phyloP scores from a whole-genome alignment of 208 protist species.

The Trichomonas gallinae region DNA sequence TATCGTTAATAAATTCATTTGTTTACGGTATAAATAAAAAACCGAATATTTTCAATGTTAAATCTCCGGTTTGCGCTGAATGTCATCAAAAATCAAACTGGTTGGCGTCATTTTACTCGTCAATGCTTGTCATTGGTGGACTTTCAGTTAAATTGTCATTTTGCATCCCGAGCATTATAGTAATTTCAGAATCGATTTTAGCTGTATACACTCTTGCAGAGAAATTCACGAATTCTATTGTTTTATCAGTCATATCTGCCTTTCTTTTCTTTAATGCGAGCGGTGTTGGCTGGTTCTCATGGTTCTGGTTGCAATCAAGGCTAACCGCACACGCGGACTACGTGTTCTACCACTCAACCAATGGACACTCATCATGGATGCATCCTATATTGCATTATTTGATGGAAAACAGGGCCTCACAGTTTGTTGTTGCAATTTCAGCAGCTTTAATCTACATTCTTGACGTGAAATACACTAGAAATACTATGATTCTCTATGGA shows the following conservation, averaged over 20 bases:
- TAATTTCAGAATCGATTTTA: background rate
- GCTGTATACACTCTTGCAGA: background rate
- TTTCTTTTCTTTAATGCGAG: background rate
- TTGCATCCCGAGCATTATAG: background rate
- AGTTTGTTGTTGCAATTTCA: background rate
- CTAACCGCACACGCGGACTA: background rate
- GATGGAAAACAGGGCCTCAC: background rate
- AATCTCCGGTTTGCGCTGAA: background rate
- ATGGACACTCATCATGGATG: background rate
- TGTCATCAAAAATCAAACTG: background rate
- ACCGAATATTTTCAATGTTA: background rate
- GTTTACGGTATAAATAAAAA: background rate
- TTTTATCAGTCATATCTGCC: background rate
- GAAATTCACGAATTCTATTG: background rate
- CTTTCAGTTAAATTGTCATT: background rate
- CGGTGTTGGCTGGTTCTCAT: background rate
- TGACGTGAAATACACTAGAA: background rate
- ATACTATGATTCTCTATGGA: background rate
- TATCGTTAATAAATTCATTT: background rate
- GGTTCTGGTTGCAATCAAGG: background rate
- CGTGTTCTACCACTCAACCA: background rate
- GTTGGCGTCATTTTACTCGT: background rate
- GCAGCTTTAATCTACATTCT: background rate
- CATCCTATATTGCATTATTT: background rate
- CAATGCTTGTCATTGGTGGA: background rate